Percentiles rank a stretch among this genome's conserved stretches.
Conservation (phyloP, 1,284 basidiomycete species). For the Peniophora sp. region DNA sequence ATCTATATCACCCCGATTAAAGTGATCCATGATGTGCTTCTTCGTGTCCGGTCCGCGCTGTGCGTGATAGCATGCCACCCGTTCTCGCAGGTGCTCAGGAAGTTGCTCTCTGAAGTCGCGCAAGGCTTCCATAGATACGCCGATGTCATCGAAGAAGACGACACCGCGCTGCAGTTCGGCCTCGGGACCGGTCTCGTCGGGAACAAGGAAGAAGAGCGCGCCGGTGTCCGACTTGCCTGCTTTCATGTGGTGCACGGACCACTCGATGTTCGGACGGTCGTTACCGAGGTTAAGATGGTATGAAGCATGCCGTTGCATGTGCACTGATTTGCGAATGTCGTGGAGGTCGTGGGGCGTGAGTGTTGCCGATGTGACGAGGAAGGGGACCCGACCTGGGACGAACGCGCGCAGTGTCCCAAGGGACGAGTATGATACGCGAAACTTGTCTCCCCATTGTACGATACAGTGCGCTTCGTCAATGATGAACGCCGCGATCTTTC, state of each 20-base stretch:
- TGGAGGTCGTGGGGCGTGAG: background rate
- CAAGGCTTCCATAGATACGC: background rate
- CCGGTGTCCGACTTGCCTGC: slow-evolving; percentile 1
- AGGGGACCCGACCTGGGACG: background rate
- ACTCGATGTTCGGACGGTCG: slow-evolving; percentile 3
- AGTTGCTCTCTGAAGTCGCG: background rate
- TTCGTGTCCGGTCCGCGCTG: background rate
- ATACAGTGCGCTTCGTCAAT: slow-evolving; percentile 7
- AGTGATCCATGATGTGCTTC: background rate
- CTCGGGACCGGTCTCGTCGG: background rate
- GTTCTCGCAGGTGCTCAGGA: background rate
- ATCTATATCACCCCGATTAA: slow-evolving; percentile 1
- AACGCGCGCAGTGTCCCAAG: slow-evolving; percentile 5
- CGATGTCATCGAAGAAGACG: slow-evolving; percentile 1
- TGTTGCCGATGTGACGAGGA: background rate
- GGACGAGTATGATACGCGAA: background rate
- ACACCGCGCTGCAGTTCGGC: background rate
- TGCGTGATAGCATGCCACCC: background rate
- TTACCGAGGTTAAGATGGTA: slow-evolving; percentile 4
- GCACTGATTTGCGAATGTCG: background rate
- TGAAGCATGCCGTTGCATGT: background rate
- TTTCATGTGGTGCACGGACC: slow-evolving; percentile 5
- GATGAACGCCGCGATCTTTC: background rate
- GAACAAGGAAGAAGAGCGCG: slow-evolving; percentile 5
- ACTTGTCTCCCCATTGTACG: slow-evolving; percentile 5